Percentiles rank a stretch among this genome's conserved stretches.
Conservation (phyloP, 805 yeast genomes). For the Pichia eremophila region DNA sequence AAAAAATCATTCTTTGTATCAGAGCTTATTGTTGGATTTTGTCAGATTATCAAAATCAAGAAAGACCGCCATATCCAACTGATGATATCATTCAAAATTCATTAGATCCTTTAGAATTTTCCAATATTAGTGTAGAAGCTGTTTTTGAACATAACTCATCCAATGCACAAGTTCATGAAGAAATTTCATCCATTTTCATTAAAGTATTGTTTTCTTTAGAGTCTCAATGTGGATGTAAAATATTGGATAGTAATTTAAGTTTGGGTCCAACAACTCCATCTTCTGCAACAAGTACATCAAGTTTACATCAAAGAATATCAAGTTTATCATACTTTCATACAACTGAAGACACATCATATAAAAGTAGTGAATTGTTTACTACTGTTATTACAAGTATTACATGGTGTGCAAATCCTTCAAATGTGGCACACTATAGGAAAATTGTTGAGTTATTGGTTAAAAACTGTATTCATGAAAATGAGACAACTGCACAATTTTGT, state of each 20-base stretch:
- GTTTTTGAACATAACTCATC: slow-evolving; percentile 36
- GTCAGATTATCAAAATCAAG: slow-evolving; percentile 46
- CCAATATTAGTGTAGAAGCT: slow-evolving; percentile 25
- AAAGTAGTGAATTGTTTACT: slow-evolving; percentile 54
- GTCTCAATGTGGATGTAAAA: slow-evolving; percentile 39
- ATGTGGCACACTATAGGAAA: slow-evolving; percentile 38
- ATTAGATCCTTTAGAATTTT: slow-evolving; percentile 26
- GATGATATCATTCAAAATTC: slow-evolving; percentile 33
- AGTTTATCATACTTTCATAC: slow-evolving; percentile 29
- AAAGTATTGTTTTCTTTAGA: slow-evolving; percentile 53
- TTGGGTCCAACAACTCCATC: slow-evolving; percentile 12
- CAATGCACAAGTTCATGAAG: slow-evolving; percentile 55
- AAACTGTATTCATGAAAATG: slow-evolving; percentile 62
- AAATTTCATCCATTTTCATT: slow-evolving; percentile 51
- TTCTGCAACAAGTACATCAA: slow-evolving; percentile 15
- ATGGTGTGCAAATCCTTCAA: slow-evolving; percentile 41
- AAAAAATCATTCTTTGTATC: slow-evolving; percentile 59
- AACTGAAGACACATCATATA: slow-evolving; percentile 20
- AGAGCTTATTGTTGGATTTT: slow-evolving; percentile 65
- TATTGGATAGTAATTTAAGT: slow-evolving; percentile 11
- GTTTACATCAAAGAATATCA: slow-evolving; percentile 29
- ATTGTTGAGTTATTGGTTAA: slow-evolving; percentile 69
- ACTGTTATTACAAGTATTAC: slow-evolving; percentile 66
- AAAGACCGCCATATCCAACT: slow-evolving; percentile 68
- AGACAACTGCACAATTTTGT: slow-evolving; percentile 54